Conservation (phyloP, 176 grass and related monocot genomes). For the Aegilops longissima region DNA sequence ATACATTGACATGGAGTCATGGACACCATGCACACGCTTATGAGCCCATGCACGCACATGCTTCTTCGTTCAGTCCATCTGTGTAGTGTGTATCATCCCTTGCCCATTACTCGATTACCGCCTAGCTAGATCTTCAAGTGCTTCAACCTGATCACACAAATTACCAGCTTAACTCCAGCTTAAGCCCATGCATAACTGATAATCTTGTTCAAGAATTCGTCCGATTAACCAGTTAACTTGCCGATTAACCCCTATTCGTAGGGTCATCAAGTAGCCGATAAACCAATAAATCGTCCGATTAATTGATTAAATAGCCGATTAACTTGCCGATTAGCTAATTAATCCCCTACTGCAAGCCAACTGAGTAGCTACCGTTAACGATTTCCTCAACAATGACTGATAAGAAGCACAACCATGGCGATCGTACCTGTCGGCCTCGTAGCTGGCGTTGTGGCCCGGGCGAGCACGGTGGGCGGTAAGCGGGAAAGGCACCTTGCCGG, state of each 20-base stretch:
- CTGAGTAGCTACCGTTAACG: no score
- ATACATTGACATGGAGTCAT: constrained; percentile 16
- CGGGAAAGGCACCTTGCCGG: constrained; percentile 59
- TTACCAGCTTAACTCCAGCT: background rate
- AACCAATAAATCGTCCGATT: no score
- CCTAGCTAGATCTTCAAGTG: constrained; percentile 62
- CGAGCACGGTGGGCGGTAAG: constrained; percentile 30
- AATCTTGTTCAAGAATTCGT: no score
- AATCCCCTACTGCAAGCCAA: no score
- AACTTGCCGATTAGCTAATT: no score
- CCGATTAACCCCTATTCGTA: no score
- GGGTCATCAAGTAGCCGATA: no score
- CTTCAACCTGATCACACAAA: constrained; percentile 40
- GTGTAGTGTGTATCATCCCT: background rate
- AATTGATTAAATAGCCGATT: no score
- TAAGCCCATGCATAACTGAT: background rate
- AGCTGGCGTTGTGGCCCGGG: background rate
- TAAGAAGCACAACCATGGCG: background rate
- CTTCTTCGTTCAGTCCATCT: background rate
- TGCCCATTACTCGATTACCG: no score
- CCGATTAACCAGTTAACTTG: no score
- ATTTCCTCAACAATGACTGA: no score
- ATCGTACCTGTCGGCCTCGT: background rate
- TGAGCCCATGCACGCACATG: background rate
- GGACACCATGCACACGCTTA: background rate